A percentile compares a stretch with the other conserved stretches of the same genome.
These are phyloP conservation scores for Chaetomidium leptoderma DNA, from an alignment of 495 filamentous ascomycete species.

Conservation along the genomic window DNA sequence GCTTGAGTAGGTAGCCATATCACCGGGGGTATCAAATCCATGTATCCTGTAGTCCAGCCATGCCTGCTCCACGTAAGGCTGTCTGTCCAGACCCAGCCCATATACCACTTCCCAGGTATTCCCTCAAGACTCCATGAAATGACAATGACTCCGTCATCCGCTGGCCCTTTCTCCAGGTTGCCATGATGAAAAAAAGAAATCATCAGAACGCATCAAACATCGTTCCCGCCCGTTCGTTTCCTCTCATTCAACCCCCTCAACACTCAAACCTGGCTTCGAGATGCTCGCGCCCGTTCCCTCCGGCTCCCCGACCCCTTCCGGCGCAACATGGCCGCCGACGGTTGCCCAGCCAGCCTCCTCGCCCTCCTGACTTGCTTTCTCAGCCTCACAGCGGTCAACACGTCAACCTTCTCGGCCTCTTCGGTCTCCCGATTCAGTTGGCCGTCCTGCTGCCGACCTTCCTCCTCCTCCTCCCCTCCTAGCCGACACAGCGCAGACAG, in stretches of 20 bases:
- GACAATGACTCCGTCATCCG: background rate
- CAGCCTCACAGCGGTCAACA: constrained; percentile 27
- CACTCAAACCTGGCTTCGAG: constrained; percentile 1
- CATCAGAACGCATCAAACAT: background rate
- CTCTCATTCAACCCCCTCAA: background rate
- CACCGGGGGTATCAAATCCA: constrained; percentile 14
- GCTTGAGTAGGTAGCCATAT: background rate
- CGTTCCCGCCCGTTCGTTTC: background rate
- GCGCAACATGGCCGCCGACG: background rate
- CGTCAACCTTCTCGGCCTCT: constrained; percentile 20
- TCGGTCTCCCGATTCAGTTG: constrained; percentile 2
- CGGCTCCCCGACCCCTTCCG: constrained; percentile 1
- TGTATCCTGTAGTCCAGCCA: background rate
- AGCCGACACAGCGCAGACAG: background rate
- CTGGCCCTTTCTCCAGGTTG: background rate
- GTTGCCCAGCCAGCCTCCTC: constrained; percentile 8
- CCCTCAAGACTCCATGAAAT: background rate
- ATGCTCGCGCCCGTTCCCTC: background rate
- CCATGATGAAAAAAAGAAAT: background rate
- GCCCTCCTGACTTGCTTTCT: constrained; percentile 32
- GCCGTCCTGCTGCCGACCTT: background rate
- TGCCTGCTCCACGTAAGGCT: background rate
- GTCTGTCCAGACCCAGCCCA: background rate
- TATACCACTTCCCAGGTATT: background rate
- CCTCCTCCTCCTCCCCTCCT: background rate